Evolutionary conservation across 352 stramenopile genomes (phyloP), one percentile per base, ranked within the genome.

Genomic region (Globisporangium echinulatum): DNA sequence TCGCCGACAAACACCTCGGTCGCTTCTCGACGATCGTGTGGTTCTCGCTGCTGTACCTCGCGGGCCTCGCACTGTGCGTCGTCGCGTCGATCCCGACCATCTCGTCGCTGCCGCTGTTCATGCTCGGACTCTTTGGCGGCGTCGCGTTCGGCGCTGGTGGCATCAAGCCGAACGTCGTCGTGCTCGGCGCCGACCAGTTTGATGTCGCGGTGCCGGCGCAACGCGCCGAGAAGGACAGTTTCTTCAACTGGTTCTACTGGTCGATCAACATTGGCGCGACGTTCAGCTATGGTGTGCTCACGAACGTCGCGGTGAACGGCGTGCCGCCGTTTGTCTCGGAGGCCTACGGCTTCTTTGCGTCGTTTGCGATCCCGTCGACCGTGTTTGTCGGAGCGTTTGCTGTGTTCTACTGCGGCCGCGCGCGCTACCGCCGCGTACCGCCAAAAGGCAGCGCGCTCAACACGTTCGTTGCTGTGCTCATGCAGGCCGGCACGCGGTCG

Each of bases 211-310:
- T 91, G 37, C 82, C 81, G 0, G 69, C 69, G 7, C 81, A 95
- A 67, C 77, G 79, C 4, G 59, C 60, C 0, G 84, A 94, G 69
- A 91, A 95, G 56, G 86, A 91, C 63, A 90, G 80, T 44, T 97
- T 96, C 67, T 97, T 97, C 74, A 96, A 96, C 62, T 96, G 82
- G 82, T 97, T 97, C 70, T 97, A 97, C 71, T 96, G 87, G 87
- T 74, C 85, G 13, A 96, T 97, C 69, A 97, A 97, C 64, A 75
- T 96, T 33, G 91, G 91, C 42, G 87, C 91, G 7, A 90, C 90
- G 42, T 83, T 97, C 58, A 96, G 88, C 73, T 97, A 94, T 68
- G 91, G 79, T 1, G 72, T 97, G 52, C 74, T 97, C 36, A 92
- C 87, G 6, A 97, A 97, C 60, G 63, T 97, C 39, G 90, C 88